These are phyloP conservation scores for Nakazawaea laoshanensis DNA, from an alignment of 805 yeast genomes.

Conservation along the genomic window DNA sequence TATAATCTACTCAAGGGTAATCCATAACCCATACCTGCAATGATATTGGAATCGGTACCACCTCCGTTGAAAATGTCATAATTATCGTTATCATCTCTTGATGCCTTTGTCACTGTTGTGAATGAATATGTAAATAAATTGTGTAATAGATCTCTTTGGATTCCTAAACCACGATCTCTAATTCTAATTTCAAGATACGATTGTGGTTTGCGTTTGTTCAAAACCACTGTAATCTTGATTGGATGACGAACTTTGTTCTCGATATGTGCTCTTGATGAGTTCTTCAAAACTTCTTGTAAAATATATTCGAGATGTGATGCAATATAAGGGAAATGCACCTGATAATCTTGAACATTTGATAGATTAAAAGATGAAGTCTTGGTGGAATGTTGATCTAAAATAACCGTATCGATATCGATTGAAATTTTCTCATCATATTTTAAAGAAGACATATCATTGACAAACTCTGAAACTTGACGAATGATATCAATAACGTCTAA, in stretches of 20 bases:
- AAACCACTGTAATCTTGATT: constrained; percentile 37
- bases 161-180: constrained; percentile 87
- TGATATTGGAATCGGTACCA: constrained; percentile 36
- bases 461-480: constrained; percentile 59
- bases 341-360: constrained; percentile 14
- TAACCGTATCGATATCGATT: constrained; percentile 39
- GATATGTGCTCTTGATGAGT: constrained; percentile 80
- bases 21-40: constrained; percentile 97
- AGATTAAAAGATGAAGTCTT: constrained; percentile 22
- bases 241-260: constrained; percentile 49
- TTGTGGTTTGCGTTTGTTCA: constrained; percentile 18
- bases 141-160: constrained; percentile 53
- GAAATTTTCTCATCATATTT: constrained; percentile 75
- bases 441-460: constrained; percentile 74
- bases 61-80: constrained; percentile 57
- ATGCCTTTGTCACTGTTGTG: constrained; percentile 52
- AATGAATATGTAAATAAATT: constrained; percentile 82
- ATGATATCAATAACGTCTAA: constrained; percentile 58
- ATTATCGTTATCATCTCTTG: constrained; percentile 44
- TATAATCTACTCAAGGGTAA: constrained; percentile 76
- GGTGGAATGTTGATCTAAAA: constrained; percentile 20
- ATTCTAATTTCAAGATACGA: constrained; percentile 50
- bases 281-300: constrained; percentile 78
- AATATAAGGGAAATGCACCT: constrained; percentile 74
- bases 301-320: constrained; percentile 85